These are phyloP conservation scores for Acanthamoeba castellanii DNA, from an alignment of 208 protist genomes.

Conservation along the genomic window DNA sequence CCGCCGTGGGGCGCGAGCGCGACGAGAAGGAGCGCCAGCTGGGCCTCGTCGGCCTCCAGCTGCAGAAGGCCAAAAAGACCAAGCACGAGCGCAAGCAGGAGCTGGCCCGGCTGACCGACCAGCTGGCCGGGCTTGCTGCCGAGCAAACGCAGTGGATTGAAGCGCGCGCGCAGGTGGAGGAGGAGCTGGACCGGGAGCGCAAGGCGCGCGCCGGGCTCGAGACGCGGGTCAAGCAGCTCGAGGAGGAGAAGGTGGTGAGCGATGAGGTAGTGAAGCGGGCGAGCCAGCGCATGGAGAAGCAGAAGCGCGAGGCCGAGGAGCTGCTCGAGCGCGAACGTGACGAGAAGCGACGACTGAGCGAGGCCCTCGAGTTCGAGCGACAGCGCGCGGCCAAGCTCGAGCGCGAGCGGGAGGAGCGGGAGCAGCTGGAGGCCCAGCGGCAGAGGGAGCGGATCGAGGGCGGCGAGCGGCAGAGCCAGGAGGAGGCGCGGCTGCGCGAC, in stretches of 20 bases:
- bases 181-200: not conserved
- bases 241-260: slow-evolving; percentile 42
- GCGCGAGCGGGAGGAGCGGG: not conserved
- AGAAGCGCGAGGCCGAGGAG: not conserved
- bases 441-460: slow-evolving; percentile 26
- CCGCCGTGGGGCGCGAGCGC: not conserved
- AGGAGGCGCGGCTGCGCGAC: not conserved
- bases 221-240: not conserved
- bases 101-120: not conserved
- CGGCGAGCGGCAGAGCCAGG: not conserved
- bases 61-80: slow-evolving; percentile 23
- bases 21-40: slow-evolving; percentile 36
- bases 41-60: slow-evolving; percentile 5
- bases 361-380: slow-evolving; percentile 11
- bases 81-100: slow-evolving; percentile 13
- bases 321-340: not conserved
- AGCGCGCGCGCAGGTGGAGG: not conserved
- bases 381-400: not conserved
- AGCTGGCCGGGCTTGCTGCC: not conserved
- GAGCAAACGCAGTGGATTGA: not conserved
- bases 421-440: slow-evolving; percentile 16
- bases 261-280: slow-evolving; percentile 36
- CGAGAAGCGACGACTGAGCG: not conserved
- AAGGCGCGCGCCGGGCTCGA: not conserved
- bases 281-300: slow-evolving; percentile 40